These are phyloP conservation scores for Xylariales sp. DNA, from an alignment of 2,329 filamentous ascomycete genomes.

Conservation along the genomic window DNA sequence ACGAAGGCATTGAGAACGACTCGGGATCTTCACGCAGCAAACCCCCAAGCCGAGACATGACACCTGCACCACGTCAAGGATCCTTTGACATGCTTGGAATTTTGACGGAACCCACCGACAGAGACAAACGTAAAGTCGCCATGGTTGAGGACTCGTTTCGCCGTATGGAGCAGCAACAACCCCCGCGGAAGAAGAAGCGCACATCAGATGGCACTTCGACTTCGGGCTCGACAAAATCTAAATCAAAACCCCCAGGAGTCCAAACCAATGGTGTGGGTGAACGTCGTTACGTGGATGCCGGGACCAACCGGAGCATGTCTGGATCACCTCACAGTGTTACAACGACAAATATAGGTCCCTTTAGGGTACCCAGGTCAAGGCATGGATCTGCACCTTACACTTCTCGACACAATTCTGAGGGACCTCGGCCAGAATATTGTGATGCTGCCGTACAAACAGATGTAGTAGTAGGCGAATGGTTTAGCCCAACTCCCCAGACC, in stretches of 20 bases:
- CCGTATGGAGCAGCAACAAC: conserved; percentile 56
- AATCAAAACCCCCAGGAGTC: conserved; percentile 22
- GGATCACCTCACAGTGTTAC: conserved; percentile 41
- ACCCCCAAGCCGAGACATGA: conserved; percentile 61
- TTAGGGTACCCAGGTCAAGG: conserved; percentile 21
- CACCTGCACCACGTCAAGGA: conserved; percentile 53
- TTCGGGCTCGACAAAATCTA: conserved; percentile 30
- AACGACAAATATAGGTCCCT: conserved; percentile 29
- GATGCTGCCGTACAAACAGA: conserved; percentile 53
- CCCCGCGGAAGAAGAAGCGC: conserved; percentile 59
- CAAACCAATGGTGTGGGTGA: conserved; percentile 29
- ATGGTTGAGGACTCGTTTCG: conserved; percentile 62
- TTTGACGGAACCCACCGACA: conserved; percentile 59
- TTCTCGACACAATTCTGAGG: conserved; percentile 34
- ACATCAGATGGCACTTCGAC: conserved; percentile 47
- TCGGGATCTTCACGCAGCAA: conserved; percentile 57
- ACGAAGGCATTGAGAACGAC: conserved; percentile 52
- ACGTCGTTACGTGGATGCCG: conserved; percentile 46
- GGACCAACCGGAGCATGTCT: conserved; percentile 49
- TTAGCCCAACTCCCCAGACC: conserved; percentile 31
- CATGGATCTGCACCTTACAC: conserved; percentile 22
- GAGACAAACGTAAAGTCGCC: conserved; percentile 63
- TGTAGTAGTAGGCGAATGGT: conserved; percentile 49
- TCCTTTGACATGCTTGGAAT: conserved; percentile 57
- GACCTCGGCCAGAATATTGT: conserved; percentile 39